Evolutionary conservation across 2,329 filamentous ascomycete species (phyloP).

Genomic region (Beauveria brongniartii): DNA sequence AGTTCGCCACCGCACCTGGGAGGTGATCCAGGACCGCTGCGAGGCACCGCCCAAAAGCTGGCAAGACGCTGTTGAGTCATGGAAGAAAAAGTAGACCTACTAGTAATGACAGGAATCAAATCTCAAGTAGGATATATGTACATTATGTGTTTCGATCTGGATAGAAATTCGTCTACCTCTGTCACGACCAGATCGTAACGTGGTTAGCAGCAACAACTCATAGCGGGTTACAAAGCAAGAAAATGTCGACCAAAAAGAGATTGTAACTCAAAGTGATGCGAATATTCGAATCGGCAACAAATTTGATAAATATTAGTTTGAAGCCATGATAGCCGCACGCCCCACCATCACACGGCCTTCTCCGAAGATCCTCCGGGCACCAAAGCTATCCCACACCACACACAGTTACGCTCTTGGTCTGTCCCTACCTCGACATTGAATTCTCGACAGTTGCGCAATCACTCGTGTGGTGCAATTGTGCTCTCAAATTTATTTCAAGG

Average conservation of each 20-base stretch:
- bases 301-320: too few relatives aligned
- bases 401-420: neutral
- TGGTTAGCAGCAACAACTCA: neutral
- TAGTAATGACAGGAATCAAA: too few relatives aligned
- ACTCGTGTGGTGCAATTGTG: neutral
- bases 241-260: too few relatives aligned
- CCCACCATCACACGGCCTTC: neutral
- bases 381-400: constrained; percentile 1
- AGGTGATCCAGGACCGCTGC: constrained; percentile 68
- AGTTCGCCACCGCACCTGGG: constrained; percentile 76
- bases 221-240: neutral
- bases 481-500: neutral
- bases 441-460: neutral
- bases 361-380: constrained; percentile 12
- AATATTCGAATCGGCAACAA: too few relatives aligned
- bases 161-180: neutral
- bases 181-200: neutral
- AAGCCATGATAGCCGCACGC: neutral
- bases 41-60: constrained; percentile 48
- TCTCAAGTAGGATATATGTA: neutral
- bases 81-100: constrained; percentile 35
- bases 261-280: too few relatives aligned
- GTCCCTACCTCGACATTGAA: constrained; percentile 8
- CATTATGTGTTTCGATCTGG: neutral
- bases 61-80: constrained; percentile 57